These are phyloP conservation scores for Pseudogymnoascus sp. DNA, from an alignment of 2,329 filamentous ascomycete species.

Conservation along the genomic window DNA sequence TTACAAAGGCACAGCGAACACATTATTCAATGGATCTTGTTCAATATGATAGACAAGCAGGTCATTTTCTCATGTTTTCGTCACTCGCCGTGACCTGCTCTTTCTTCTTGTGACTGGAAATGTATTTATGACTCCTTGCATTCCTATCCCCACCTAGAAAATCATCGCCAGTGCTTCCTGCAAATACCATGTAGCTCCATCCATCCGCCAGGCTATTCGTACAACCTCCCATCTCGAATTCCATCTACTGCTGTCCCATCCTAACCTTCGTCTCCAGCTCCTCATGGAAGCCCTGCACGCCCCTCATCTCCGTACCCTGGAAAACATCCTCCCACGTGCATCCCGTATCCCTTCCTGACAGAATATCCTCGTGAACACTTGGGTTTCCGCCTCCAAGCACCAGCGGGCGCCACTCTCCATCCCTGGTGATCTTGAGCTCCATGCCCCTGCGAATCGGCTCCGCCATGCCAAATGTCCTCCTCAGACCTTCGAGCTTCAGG, in stretches of 20 bases:
- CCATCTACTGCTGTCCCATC: conserved; percentile 42
- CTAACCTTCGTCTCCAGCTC: conserved; percentile 91
- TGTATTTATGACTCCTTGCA: background rate
- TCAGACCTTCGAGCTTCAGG: conserved; percentile 80
- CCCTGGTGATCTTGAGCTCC: conserved; percentile 83
- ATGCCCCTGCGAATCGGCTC: conserved; percentile 89
- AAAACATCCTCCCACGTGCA: conserved; percentile 94
- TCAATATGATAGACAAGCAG: background rate
- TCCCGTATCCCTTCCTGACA: conserved; percentile 68
- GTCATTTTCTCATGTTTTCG: background rate
- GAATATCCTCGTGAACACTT: conserved; percentile 79
- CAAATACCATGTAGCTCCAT: conserved; percentile 4
- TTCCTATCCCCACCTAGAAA: background rate
- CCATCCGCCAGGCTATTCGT: conserved; percentile 1
- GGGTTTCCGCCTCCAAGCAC: conserved; percentile 50
- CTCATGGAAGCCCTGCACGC: conserved; percentile 68
- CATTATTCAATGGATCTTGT: background rate
- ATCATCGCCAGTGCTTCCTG: background rate
- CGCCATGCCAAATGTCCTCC: conserved; percentile 81
- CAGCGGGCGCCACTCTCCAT: conserved; percentile 71
- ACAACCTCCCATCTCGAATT: background rate
- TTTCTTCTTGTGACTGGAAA: background rate
- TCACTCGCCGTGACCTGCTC: background rate
- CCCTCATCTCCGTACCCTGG: conserved; percentile 65
- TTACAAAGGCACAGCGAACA: conserved; percentile 1